Evolutionary conservation across 2,329 filamentous ascomycete genomes (phyloP).

Genomic region (Pseudocercospora fuligena): DNA sequence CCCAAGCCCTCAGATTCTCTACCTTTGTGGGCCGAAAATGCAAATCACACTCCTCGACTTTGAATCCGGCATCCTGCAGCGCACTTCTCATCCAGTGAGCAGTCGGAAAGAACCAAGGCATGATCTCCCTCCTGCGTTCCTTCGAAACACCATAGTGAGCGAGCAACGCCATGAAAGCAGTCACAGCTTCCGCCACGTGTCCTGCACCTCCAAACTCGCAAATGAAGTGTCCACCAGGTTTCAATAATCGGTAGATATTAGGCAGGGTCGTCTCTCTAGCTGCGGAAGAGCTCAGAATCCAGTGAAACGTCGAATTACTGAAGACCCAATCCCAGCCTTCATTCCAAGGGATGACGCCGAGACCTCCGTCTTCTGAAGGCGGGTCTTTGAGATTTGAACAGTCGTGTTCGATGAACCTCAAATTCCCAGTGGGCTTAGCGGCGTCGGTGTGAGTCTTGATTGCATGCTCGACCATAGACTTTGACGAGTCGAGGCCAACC

Average conservation of each 20-base stretch:
- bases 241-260: conserved; percentile 58
- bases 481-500: conserved; percentile 47
- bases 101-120: conserved; percentile 75
- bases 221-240: conserved; percentile 61
- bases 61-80: conserved; percentile 48
- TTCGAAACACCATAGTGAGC: conserved; percentile 48
- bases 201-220: conserved; percentile 67
- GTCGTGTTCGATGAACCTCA: conserved; percentile 19
- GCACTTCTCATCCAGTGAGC: conserved; percentile 59
- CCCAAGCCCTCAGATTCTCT: conserved; percentile 65
- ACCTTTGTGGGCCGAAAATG: conserved; percentile 69
- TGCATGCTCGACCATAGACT: conserved; percentile 45
- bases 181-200: conserved; percentile 67
- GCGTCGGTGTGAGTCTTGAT: conserved; percentile 9
- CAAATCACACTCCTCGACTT: conserved; percentile 56
- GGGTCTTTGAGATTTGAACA: conserved; percentile 2
- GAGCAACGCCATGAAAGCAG: conserved; percentile 61
- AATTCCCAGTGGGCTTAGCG: conserved; percentile 1
- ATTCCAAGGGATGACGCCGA: conserved; percentile 23
- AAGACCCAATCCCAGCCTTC: conserved; percentile 47
- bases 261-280: conserved; percentile 58
- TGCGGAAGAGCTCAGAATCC: conserved; percentile 53
- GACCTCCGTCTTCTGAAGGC: conserved; percentile 8
- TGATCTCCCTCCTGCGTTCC: conserved; percentile 41
- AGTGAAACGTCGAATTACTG: conserved; percentile 50